These are phyloP conservation scores for Protostelium mycophagum DNA, from an alignment of 78 protist species.

Conservation along the genomic window DNA sequence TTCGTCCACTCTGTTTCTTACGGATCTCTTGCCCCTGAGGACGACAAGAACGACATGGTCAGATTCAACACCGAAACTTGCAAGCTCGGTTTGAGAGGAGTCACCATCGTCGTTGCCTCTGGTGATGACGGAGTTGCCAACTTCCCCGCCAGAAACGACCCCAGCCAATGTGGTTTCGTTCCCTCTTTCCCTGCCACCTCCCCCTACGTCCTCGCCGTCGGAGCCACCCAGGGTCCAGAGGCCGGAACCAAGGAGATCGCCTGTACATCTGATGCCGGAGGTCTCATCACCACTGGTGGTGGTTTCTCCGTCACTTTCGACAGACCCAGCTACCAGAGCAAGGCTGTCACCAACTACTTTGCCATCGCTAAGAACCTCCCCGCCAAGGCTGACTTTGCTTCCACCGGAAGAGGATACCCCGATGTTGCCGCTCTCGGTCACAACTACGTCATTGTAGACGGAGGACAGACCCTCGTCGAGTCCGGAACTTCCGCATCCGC, in stretches of 20 bases:
- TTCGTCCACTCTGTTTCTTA: neutral
- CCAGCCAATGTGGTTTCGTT: constrained; percentile 1
- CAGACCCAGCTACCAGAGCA: constrained; percentile 25
- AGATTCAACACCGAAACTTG: neutral
- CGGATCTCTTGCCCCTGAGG: neutral
- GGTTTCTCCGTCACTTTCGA: constrained; percentile 25
- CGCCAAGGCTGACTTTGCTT: neutral
- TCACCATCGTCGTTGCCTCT: constrained; percentile 7
- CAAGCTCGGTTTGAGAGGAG: neutral
- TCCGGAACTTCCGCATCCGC: constrained; percentile 50
- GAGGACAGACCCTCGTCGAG: neutral
- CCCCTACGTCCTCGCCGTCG: constrained; percentile 33
- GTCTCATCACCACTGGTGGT: constrained; percentile 54
- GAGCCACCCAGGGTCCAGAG: constrained; percentile 21
- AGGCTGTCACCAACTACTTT: constrained; percentile 20
- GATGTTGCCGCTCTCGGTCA: constrained; percentile 57
- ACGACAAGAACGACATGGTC: neutral
- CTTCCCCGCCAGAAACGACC: neutral
- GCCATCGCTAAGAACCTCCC: constrained; percentile 23
- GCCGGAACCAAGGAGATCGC: neutral
- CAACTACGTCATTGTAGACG: constrained; percentile 10
- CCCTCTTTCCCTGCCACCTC: constrained; percentile 57
- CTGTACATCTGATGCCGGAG: neutral
- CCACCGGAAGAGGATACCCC: constrained; percentile 37
- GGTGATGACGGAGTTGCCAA: neutral